These are phyloP conservation scores for Ambrosia trifida DNA, from an alignment of 129 eudicot genomes.

Conservation along the genomic window DNA sequence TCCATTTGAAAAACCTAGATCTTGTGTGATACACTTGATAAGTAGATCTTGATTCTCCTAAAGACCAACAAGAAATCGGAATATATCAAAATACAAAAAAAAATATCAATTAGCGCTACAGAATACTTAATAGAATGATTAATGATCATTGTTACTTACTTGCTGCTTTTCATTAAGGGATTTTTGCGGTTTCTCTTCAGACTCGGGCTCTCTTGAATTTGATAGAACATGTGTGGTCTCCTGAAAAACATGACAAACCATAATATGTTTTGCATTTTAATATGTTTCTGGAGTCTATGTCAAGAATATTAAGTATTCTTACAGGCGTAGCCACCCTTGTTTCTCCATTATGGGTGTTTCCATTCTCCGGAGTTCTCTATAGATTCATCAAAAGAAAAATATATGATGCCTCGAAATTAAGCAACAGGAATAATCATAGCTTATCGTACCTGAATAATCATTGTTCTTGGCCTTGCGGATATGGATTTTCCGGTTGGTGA, in stretches of 20 bases:
- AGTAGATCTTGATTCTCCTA: constrained; percentile 94
- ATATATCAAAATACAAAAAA: neutral
- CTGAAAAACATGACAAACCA: constrained; percentile 39
- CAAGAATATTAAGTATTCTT: constrained; percentile 30
- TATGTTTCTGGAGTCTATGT: neutral
- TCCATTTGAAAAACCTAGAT: constrained; percentile 90
- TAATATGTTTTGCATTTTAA: constrained; percentile 1
- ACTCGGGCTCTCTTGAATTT: constrained; percentile 61
- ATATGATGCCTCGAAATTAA: constrained; percentile 13
- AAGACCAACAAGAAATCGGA: constrained; percentile 21
- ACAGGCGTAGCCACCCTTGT: constrained; percentile 56
- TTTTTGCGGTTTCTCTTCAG: constrained; percentile 94
- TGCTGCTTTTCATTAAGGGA: constrained; percentile 94
- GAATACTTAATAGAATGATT: constrained; percentile 9
- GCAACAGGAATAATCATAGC: neutral
- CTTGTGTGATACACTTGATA: constrained; percentile 86
- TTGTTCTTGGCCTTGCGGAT: constrained; percentile 77
- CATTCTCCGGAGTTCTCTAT: constrained; percentile 90
- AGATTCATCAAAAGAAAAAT: constrained; percentile 25
- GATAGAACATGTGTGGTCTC: constrained; percentile 58
- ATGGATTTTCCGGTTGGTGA: constrained; percentile 80
- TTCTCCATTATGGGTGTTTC: constrained; percentile 72
- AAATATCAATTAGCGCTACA: neutral
- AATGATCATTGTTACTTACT: constrained; percentile 39
- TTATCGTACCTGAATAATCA: constrained; percentile 62